Evolutionary conservation across 106 monocot genomes (phyloP).

Genomic region (Apostasia shenzhenica): DNA sequence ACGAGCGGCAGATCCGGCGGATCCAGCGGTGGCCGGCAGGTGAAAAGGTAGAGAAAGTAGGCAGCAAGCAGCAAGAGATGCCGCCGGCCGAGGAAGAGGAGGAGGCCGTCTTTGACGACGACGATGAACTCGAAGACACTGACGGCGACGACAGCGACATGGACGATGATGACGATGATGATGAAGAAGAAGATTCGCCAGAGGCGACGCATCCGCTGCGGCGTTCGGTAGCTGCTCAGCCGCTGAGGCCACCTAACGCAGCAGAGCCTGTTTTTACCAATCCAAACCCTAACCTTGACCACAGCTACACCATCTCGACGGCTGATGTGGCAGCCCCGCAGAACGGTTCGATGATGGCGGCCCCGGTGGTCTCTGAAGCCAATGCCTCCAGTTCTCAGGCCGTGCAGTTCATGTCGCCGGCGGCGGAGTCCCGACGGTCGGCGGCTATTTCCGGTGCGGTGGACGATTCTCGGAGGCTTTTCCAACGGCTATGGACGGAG

Average conservation of each 20-base stretch:
- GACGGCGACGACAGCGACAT: conserved; percentile 25
- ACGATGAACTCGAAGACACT: conserved; percentile 34
- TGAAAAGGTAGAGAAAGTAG: not conserved
- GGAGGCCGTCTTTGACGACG: conserved; percentile 10
- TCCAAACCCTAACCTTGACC: conserved; percentile 14
- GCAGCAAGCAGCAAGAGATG: not conserved
- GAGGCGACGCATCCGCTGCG: conserved; percentile 6
- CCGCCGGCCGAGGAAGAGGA: conserved; percentile 4
- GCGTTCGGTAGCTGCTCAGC: not conserved
- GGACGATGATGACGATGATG: conserved; percentile 12
- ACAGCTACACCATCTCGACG: not conserved
- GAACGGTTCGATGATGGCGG: conserved; percentile 13
- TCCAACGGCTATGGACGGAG: conserved; percentile 93
- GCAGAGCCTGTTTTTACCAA: not conserved
- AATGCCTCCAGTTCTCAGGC: conserved; percentile 1
- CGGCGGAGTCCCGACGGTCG: not conserved
- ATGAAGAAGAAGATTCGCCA: conserved; percentile 5
- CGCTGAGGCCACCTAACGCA: not conserved
- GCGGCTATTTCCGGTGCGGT: conserved; percentile 1
- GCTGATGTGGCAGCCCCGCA: conserved; percentile 3
- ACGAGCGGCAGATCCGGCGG: not conserved
- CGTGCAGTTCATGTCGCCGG: not conserved
- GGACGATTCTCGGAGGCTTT: conserved; percentile 67
- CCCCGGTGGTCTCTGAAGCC: not conserved
- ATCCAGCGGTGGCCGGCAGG: not conserved